Evolutionary conservation across 169 alveolate genomes (phyloP), one percentile per base, ranked within the genome.

Genomic region (Eimeria praecox): DNA sequence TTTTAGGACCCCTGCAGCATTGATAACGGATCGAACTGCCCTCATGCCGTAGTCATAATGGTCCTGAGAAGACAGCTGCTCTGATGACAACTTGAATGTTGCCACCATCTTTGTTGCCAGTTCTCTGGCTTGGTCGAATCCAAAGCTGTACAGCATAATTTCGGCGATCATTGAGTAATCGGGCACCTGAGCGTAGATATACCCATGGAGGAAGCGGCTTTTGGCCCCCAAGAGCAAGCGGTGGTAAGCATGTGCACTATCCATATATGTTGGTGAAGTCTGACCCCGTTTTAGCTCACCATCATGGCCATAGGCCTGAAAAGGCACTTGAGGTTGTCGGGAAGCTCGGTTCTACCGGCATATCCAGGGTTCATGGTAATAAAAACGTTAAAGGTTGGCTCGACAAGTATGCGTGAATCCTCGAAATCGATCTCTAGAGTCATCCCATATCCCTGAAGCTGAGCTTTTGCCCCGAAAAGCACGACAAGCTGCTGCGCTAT

Each of bases 341-440:
- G 99, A 40, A 99, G 98, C 96, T 99, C 99, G 5, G 99, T 98
- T 86, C 99, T 98, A 30, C 99, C 99, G 59, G 99, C 97, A 97
- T 99, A 99, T 94, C 99, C 99, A 38, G 99, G 99, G 97, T 98
- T 99, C 99, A 99, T 98, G 94, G 99, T 99, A 97, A 99, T 99
- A 97, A 98, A 98, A 49, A 98, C 99, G 96, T 99, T 99, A 97
- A 99, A 98, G 96, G 99, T 98, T 27, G 99, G 99, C 96, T 98
- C 98, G 95, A 98, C 98, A 46, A 97, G 95, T 85, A 99, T 98
- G 97, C 98, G 96, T 97, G 99, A 71, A 97, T 98, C 97, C 97
- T 99, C 99, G 86, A 99, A 99, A 82, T 97, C 98, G 38, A 98
- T 96, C 96, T 98, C 99, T 52, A 82, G 59, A 2, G 94, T 95